phyloP scores from a whole-genome alignment of 495 filamentous ascomycete species.

The Aspergillus ostianus region DNA sequence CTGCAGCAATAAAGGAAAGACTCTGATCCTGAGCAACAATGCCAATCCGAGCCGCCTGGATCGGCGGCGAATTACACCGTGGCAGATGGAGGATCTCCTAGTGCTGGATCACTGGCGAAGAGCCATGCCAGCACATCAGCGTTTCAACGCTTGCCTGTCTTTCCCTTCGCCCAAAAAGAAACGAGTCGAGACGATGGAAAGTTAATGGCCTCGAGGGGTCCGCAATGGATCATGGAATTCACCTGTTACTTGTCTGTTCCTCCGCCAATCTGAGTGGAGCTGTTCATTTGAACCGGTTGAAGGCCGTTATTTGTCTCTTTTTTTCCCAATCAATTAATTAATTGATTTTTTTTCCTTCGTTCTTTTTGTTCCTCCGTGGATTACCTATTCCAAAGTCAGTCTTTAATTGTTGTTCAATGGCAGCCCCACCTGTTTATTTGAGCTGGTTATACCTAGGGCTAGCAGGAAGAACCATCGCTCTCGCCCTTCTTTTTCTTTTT shows the following conservation, averaged over 20 bases:
- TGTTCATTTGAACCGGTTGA: slow-evolving; percentile 13
- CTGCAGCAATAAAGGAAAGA: slow-evolving; percentile 17
- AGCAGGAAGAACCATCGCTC: slow-evolving; percentile 16
- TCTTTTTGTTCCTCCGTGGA: slow-evolving; percentile 7
- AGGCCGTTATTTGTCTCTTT: slow-evolving; percentile 12
- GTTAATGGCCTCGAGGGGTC: slow-evolving; percentile 22
- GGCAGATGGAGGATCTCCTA: slow-evolving; percentile 51
- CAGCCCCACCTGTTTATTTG: slow-evolving; percentile 28
- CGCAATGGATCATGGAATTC: slow-evolving; percentile 18
- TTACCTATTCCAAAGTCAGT: not conserved
- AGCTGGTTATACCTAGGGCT: slow-evolving; percentile 21
- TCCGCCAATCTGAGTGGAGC: slow-evolving; percentile 19
- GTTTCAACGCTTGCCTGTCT: slow-evolving; percentile 24
- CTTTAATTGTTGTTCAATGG: slow-evolving; percentile 12
- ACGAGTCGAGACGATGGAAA: slow-evolving; percentile 25
- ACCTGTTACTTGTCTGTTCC: slow-evolving; percentile 13
- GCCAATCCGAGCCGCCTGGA: slow-evolving; percentile 33
- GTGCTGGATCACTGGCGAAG: slow-evolving; percentile 63
- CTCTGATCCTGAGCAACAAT: slow-evolving; percentile 23
- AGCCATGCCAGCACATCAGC: slow-evolving; percentile 91
- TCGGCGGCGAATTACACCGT: slow-evolving; percentile 35
- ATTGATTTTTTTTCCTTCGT: slow-evolving; percentile 14
- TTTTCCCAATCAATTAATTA: too few species aligned
- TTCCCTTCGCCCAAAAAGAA: slow-evolving; percentile 19
- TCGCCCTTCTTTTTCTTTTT: slow-evolving; percentile 25